These are phyloP conservation scores for Neurospora terricola DNA, from an alignment of 495 filamentous ascomycete species.

Conservation along the genomic window DNA sequence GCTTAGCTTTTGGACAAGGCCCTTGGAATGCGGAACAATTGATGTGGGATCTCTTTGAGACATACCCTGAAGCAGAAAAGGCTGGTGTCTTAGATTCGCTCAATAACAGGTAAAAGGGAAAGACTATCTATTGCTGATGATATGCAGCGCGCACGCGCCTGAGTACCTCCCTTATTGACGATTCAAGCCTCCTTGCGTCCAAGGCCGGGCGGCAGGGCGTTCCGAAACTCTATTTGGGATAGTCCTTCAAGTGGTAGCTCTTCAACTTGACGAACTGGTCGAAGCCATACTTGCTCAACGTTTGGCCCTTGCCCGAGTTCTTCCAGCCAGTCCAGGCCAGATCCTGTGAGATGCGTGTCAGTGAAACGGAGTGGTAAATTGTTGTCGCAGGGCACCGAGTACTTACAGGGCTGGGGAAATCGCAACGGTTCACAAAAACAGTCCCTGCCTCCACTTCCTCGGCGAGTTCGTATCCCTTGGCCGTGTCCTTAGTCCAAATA, in stretches of 20 bases:
- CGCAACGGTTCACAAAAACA: conserved; percentile 91
- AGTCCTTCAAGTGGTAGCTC: conserved; percentile 89
- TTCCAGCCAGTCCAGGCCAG: conserved; percentile 99
- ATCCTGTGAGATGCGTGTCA: conserved; percentile 45
- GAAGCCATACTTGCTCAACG: conserved; percentile 80
- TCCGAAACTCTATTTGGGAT: conserved; percentile 49
- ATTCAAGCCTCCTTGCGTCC: conserved; percentile 8
- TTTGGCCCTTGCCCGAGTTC: conserved; percentile 83
- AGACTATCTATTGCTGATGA: neutral
- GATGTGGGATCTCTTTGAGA: neutral
- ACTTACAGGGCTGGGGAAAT: conserved; percentile 86
- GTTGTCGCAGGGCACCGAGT: neutral
- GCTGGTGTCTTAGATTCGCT: neutral
- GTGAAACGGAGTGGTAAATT: neutral
- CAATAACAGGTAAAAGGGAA: neutral
- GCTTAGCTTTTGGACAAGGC: neutral
- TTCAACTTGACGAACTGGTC: conserved; percentile 94
- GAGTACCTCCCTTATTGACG: conserved; percentile 12
- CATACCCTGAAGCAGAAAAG: neutral
- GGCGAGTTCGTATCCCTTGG: conserved; percentile 63
- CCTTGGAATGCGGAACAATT: neutral
- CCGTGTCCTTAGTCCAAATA: conserved; percentile 91
- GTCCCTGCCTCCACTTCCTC: conserved; percentile 87
- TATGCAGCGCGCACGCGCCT: conserved; percentile 2
- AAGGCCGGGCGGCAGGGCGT: conserved; percentile 1